Conservation (phyloP, 257 asterid genomes). For the Perilla frutescens region DNA sequence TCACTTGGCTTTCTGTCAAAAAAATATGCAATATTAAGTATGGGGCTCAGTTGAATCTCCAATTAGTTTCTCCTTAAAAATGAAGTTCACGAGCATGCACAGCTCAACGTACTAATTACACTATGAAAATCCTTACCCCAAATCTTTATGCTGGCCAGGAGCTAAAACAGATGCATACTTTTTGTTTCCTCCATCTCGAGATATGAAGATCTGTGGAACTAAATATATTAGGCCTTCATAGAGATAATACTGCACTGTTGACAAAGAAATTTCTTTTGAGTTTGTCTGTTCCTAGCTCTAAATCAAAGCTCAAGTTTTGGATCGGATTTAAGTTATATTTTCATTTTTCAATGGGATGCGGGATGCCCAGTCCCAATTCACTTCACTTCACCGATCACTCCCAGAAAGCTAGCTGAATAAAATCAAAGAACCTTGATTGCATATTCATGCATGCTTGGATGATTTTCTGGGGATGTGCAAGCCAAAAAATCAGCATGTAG, state of each 20-base stretch:
- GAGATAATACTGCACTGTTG: neutral
- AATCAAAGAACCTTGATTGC: neutral
- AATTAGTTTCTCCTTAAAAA: slow-evolving; percentile 16
- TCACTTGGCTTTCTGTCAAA: slow-evolving; percentile 74
- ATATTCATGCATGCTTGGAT: neutral
- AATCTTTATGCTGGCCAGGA: slow-evolving; percentile 87
- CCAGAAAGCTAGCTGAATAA: neutral
- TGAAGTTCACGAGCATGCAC: slow-evolving; percentile 8
- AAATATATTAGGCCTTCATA: slow-evolving; percentile 26
- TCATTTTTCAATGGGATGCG: neutral
- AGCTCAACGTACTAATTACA: slow-evolving; percentile 5
- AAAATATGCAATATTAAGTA: slow-evolving; percentile 22
- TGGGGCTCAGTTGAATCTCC: neutral
- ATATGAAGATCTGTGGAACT: slow-evolving; percentile 75
- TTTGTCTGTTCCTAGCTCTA: neutral
- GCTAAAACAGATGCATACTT: slow-evolving; percentile 87
- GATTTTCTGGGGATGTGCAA: neutral
- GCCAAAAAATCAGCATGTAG: neutral
- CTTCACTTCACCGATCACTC: neutral
- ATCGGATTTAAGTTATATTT: neutral
- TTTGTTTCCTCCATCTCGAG: slow-evolving; percentile 97
- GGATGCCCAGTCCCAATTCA: neutral
- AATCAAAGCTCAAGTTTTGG: neutral
- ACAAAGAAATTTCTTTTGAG: neutral
- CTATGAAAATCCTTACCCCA: slow-evolving; percentile 67